A percentile compares a stretch with the other conserved stretches of the same genome.
Conservation (phyloP, 177 flowering plant genomes). For the Vitis hybrid region DNA sequence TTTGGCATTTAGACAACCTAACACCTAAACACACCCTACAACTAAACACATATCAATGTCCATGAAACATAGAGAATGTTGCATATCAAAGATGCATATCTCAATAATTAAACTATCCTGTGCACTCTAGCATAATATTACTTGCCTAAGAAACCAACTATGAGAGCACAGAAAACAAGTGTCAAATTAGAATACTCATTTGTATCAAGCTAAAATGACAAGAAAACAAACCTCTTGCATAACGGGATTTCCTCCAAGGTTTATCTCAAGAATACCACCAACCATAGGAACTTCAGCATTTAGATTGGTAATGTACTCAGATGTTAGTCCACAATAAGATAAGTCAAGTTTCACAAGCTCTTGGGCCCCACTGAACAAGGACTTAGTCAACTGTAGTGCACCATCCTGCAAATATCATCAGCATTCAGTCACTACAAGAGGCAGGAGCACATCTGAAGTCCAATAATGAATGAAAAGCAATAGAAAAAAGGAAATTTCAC, state of each 20-base stretch:
- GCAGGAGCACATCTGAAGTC: not conserved
- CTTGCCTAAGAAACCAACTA: slow-evolving; percentile 2
- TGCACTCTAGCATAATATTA: not conserved
- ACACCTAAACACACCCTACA: no score
- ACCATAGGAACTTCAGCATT: slow-evolving; percentile 24
- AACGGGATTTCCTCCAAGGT: slow-evolving; percentile 72
- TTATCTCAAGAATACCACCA: slow-evolving; percentile 61
- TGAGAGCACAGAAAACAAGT: not conserved
- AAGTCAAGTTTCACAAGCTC: slow-evolving; percentile 77
- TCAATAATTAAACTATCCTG: not conserved
- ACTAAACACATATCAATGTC: no score
- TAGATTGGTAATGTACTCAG: slow-evolving; percentile 34
- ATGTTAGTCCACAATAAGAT: slow-evolving; percentile 63
- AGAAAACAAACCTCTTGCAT: slow-evolving; percentile 50
- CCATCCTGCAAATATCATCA: slow-evolving; percentile 53
- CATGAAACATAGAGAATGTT: not conserved
- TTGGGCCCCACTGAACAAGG: slow-evolving; percentile 49
- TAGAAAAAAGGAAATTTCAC: slow-evolving; percentile 20
- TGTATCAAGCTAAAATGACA: not conserved
- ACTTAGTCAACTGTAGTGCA: slow-evolving; percentile 54
- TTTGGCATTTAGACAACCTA: no score
- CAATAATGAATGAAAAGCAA: not conserved
- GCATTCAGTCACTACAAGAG: slow-evolving; percentile 1
- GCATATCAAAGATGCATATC: not conserved
- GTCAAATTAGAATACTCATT: not conserved